Percentiles rank a stretch among this genome's conserved stretches.
Evolutionary conservation across 148 eudicot genomes (phyloP).

Genomic region (Cornus florida): DNA sequence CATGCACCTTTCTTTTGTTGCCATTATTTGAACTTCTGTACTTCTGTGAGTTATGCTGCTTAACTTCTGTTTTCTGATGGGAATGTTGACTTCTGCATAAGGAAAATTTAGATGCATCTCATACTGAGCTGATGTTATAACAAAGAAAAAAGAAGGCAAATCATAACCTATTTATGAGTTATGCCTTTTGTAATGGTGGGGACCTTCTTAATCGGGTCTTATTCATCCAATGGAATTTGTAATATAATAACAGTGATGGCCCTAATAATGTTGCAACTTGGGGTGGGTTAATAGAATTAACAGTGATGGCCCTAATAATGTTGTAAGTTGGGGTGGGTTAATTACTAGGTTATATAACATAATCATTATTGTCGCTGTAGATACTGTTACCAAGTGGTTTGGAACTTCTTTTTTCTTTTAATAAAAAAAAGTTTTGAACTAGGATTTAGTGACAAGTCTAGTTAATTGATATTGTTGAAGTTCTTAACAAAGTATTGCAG

Average conservation of each 20-base stretch:
- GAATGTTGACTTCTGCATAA: background rate
- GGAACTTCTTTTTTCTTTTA: too few relatives aligned
- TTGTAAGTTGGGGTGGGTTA: background rate
- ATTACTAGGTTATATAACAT: background rate
- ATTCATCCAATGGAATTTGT: background rate
- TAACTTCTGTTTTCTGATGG: too few relatives aligned
- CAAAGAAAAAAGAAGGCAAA: too few relatives aligned
- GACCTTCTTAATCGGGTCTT: background rate
- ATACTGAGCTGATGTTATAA: background rate
- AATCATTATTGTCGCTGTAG: too few relatives aligned
- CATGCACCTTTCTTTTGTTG: background rate
- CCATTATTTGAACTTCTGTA: too few relatives aligned
- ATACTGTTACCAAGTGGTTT: background rate
- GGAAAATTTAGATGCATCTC: background rate
- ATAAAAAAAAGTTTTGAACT: background rate
- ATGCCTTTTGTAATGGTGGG: background rate
- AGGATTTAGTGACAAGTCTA: background rate
- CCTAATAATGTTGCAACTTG: background rate
- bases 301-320: background rate
- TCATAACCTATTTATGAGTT: background rate
- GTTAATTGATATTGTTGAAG: background rate
- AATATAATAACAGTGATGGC: background rate
- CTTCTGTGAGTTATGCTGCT: too few relatives aligned
- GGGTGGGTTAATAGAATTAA: too few relatives aligned
- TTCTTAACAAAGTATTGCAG: background rate